phyloP scores from a whole-genome alignment of 495 filamentous ascomycete species.

The Tuber umbilicatum region DNA sequence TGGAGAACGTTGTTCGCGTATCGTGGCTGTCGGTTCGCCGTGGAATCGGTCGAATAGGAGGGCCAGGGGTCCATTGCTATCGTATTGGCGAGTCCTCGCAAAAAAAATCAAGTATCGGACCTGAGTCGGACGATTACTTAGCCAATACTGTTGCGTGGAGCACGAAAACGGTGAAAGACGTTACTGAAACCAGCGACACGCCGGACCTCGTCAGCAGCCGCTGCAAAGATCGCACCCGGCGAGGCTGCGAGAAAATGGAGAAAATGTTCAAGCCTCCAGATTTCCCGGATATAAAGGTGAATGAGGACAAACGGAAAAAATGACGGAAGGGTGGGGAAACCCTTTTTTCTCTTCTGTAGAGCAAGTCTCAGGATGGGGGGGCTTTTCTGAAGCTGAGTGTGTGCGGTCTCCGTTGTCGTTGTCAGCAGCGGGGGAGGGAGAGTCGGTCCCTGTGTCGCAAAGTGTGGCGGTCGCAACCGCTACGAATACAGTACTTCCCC shows the following conservation, averaged over 20 bases:
- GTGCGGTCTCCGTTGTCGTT: not conserved
- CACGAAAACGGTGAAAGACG: not conserved
- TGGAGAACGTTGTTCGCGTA: conserved; percentile 38
- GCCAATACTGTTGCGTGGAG: not conserved
- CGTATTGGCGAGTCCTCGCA: not conserved
- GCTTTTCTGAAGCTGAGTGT: not conserved
- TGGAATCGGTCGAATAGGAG: conserved; percentile 33
- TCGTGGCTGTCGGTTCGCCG: conserved; percentile 34
- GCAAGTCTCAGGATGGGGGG: not conserved
- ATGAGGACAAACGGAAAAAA: not conserved
- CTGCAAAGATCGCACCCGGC: conserved; percentile 19
- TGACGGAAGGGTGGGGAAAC: conserved; percentile 3
- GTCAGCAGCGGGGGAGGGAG: conserved; percentile 23
- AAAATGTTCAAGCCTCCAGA: conserved; percentile 23
- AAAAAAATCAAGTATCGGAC: not conserved
- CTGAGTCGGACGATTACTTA: not conserved
- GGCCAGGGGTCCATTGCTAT: conserved; percentile 32
- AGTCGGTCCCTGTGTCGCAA: conserved; percentile 11
- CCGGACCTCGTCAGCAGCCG: not conserved
- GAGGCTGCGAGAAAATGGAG: conserved; percentile 12
- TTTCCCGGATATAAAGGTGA: conserved; percentile 22
- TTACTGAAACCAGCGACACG: not conserved
- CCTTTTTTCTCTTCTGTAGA: conserved; percentile 5
- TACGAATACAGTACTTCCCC: not conserved
- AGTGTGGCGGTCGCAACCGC: conserved; percentile 32